Percentiles rank a stretch among this genome's conserved stretches.
Conservation (phyloP, 768 basidiomycete genomes). For the Scleroderma bovista region DNA sequence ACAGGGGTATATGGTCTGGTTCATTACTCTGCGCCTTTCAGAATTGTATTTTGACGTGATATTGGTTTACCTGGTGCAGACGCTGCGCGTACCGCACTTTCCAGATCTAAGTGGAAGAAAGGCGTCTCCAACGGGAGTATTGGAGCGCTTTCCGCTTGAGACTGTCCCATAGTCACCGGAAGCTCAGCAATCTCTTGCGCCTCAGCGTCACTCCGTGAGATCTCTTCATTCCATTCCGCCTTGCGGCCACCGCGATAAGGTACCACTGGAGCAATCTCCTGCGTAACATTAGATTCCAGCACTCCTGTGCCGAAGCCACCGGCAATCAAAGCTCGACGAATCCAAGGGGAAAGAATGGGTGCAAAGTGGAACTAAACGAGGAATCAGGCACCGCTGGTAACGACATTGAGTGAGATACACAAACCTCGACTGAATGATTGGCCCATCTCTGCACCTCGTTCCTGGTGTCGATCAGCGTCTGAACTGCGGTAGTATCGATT, state of each 20-base stretch:
- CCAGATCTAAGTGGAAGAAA: constrained; percentile 89
- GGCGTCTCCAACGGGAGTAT: constrained; percentile 56
- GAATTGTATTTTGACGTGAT: constrained; percentile 4
- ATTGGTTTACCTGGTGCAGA: constrained; percentile 34
- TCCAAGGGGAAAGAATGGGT: constrained; percentile 89
- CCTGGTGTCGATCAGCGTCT: constrained; percentile 86
- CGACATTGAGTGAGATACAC: constrained; percentile 7
- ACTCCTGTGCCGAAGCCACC: constrained; percentile 85
- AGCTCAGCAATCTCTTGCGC: constrained; percentile 20
- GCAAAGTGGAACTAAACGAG: constrained; percentile 85
- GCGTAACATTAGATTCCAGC: constrained; percentile 33
- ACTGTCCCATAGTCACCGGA: neutral
- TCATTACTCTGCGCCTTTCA: constrained; percentile 3
- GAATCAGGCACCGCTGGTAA: constrained; percentile 1
- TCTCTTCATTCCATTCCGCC: constrained; percentile 13
- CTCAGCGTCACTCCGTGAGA: constrained; percentile 27
- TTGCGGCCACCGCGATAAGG: constrained; percentile 47
- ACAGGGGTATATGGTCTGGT: neutral
- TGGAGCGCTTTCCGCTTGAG: constrained; percentile 15
- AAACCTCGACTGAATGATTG: constrained; percentile 65
- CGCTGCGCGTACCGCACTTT: constrained; percentile 64
- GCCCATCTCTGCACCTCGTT: constrained; percentile 86
- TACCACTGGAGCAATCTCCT: constrained; percentile 77
- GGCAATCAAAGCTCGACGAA: constrained; percentile 79
- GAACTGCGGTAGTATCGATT: constrained; percentile 88